Percentiles rank a stretch among this genome's conserved stretches.
These are phyloP conservation scores for Gossypium trilobum DNA, from an alignment of 441 rosid species.

Conservation along the genomic window DNA sequence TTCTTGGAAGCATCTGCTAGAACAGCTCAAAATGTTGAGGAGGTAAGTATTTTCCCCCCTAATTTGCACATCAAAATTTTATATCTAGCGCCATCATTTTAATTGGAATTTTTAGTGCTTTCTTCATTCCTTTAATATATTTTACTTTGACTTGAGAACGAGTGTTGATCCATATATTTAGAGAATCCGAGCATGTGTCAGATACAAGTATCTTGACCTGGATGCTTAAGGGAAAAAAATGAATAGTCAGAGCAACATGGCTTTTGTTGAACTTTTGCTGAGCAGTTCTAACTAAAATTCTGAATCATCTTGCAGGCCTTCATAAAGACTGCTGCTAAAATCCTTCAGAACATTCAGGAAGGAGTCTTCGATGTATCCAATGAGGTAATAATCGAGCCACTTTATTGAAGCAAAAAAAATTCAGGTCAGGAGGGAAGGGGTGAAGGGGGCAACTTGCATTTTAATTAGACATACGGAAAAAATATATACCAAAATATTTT, in stretches of 20 bases:
- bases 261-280: background rate
- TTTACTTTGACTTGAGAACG: too few species aligned
- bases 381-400: constrained; percentile 26
- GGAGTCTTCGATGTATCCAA: constrained; percentile 41
- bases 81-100: background rate
- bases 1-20: constrained; percentile 53
- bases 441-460: too few species aligned
- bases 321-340: constrained; percentile 43
- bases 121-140: background rate
- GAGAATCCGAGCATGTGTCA: too few species aligned
- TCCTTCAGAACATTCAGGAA: constrained; percentile 46
- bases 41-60: constrained; percentile 22
- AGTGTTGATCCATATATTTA: too few species aligned
- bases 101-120: background rate
- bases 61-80: background rate
- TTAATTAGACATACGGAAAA: too few species aligned
- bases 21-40: constrained; percentile 52
- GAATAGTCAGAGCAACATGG: background rate
- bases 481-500: too few species aligned
- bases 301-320: constrained; percentile 33
- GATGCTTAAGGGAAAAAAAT: too few species aligned
- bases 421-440: background rate
- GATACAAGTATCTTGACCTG: too few species aligned
- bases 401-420: background rate
- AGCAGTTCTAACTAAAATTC: background rate